These are phyloP conservation scores for Carex myosuroides DNA, from an alignment of 176 grass and related monocot genomes.

Conservation along the genomic window DNA sequence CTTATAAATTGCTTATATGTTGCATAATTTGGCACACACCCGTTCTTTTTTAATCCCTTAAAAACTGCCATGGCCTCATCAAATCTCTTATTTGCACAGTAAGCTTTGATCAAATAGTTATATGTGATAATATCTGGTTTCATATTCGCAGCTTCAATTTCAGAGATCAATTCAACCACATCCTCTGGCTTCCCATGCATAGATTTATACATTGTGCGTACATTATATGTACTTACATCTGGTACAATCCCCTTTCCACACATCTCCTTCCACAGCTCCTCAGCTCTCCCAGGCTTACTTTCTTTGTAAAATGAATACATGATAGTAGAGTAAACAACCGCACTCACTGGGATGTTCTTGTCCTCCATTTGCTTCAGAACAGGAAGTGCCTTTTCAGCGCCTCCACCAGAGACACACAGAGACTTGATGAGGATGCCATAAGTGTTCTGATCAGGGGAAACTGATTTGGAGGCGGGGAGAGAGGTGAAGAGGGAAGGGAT, in stretches of 20 bases:
- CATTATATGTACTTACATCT: constrained; percentile 35
- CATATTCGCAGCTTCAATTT: constrained; percentile 23
- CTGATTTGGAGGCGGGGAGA: constrained; percentile 1
- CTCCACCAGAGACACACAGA: constrained; percentile 24
- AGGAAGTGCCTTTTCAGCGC: constrained; percentile 20
- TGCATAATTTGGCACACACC: constrained; percentile 20
- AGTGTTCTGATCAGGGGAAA: constrained; percentile 24
- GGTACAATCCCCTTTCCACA: constrained; percentile 24
- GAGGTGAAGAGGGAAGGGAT: constrained; percentile 34
- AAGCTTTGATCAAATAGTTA: constrained; percentile 28
- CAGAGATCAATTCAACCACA: constrained; percentile 23
- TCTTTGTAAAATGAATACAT: constrained; percentile 47
- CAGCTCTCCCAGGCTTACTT: constrained; percentile 19
- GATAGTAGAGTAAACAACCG: constrained; percentile 34
- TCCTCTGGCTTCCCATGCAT: constrained; percentile 10
- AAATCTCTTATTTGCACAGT: constrained; percentile 22
- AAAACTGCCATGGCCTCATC: constrained; percentile 33
- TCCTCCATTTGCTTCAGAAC: constrained; percentile 36
- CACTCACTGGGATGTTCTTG: constrained; percentile 14
- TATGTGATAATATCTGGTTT: constrained; percentile 36
- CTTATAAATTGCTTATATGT: constrained; percentile 25
- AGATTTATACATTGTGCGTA: constrained; percentile 24
- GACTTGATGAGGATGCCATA: constrained; percentile 43
- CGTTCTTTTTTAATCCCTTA: constrained; percentile 31
- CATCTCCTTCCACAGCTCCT: constrained; percentile 43